phyloP scores from a whole-genome alignment of 768 basidiomycete species.

The Lepiota brunneoincarnata region DNA sequence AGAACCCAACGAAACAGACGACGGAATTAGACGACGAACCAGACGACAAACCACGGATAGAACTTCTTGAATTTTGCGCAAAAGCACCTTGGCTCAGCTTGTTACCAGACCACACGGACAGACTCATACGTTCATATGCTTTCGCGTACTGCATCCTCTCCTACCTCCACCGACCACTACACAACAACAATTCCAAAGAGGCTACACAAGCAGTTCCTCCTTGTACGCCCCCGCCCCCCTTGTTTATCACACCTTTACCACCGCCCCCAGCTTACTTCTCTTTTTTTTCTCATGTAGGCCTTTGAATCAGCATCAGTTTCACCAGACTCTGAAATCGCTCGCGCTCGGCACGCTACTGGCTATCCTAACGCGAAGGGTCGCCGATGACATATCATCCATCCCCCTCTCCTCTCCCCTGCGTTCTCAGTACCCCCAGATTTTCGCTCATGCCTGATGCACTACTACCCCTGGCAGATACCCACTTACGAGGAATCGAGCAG shows the following conservation, averaged over 20 bases:
- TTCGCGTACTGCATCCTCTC: slow-evolving; percentile 8
- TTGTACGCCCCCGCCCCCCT: no score
- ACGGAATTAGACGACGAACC: no score
- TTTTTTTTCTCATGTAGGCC: not conserved
- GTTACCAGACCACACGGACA: slow-evolving; percentile 1
- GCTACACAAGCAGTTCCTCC: not conserved
- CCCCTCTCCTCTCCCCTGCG: slow-evolving; percentile 1
- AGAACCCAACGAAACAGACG: not conserved
- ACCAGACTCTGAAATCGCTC: slow-evolving; percentile 9
- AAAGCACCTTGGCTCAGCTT: slow-evolving; percentile 8
- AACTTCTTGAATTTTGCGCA: slow-evolving; percentile 7
- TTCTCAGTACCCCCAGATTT: not conserved
- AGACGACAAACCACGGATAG: slow-evolving; percentile 1
- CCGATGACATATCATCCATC: slow-evolving; percentile 7
- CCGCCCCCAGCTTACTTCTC: no score
- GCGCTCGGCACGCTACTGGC: slow-evolving; percentile 6
- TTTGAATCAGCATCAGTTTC: slow-evolving; percentile 10
- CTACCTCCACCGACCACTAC: slow-evolving; percentile 8
- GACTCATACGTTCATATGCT: slow-evolving; percentile 9
- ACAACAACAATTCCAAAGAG: not conserved
- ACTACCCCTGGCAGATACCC: slow-evolving; percentile 2
- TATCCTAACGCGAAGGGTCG: not conserved
- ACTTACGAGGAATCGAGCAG: not conserved
- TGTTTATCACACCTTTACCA: no score
- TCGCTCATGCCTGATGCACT: slow-evolving; percentile 8